phyloP scores from a whole-genome alignment of 2,329 filamentous ascomycete genomes.

The Aspergillus sp. region DNA sequence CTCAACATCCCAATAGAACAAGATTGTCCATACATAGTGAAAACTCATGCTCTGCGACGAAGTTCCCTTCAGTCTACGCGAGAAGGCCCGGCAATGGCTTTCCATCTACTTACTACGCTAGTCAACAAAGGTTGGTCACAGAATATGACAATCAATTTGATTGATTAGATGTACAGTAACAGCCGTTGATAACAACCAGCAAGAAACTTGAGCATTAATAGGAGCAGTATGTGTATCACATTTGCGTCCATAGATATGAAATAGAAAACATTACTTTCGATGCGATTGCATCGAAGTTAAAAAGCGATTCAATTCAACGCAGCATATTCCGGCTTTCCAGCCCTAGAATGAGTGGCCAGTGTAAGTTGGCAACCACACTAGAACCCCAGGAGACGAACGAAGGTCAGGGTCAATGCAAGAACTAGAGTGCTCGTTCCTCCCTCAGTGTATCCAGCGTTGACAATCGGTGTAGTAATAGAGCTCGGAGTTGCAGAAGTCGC shows the following conservation, averaged over 20 bases:
- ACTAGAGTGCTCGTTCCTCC: neutral
- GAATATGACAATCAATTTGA: neutral
- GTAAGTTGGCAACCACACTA: neutral
- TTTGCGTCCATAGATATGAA: neutral
- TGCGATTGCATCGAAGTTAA: neutral
- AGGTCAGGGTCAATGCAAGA: slow-evolving; percentile 4
- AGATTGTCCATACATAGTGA: neutral
- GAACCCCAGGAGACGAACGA: neutral
- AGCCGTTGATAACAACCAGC: slow-evolving; percentile 4
- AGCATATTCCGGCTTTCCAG: neutral
- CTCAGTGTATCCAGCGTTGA: neutral
- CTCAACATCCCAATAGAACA: neutral
- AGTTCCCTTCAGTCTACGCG: no score
- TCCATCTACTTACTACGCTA: neutral
- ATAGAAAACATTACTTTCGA: neutral
- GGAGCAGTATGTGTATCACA: neutral
- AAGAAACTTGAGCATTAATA: neutral
- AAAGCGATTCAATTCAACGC: neutral
- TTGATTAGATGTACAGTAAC: slow-evolving; percentile 1
- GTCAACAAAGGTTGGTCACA: slow-evolving; percentile 6
- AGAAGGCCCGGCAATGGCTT: neutral
- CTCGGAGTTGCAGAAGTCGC: neutral
- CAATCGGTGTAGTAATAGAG: neutral
- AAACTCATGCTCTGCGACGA: neutral
- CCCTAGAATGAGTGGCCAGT: neutral